Percentiles rank a stretch among this genome's conserved stretches.
Conservation (phyloP, 179 eudicot genomes). For the Heliamphora pulchella region DNA sequence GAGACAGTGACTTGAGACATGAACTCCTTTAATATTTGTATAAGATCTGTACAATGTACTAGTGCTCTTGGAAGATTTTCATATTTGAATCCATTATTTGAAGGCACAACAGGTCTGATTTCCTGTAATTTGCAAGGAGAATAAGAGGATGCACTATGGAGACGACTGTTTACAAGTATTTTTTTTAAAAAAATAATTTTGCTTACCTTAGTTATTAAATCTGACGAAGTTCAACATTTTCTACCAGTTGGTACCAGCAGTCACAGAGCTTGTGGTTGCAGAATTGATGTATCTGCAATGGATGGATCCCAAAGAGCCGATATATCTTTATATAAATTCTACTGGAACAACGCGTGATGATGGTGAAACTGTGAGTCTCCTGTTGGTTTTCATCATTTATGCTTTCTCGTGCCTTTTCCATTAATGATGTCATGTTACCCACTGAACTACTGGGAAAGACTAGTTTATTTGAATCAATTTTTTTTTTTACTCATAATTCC, state of each 20-base stretch:
- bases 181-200: not conserved
- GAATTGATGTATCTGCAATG: conserved; percentile 81
- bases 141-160: not conserved
- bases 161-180: not conserved
- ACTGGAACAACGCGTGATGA: conserved; percentile 84
- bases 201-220: not conserved
- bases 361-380: conserved; percentile 74
- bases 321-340: conserved; percentile 77
- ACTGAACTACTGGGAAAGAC: too few species aligned
- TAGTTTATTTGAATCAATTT: too few species aligned
- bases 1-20: not conserved
- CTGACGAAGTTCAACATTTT: not conserved
- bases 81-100: not conserved
- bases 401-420: not conserved
- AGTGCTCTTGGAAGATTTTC: not conserved
- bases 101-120: not conserved
- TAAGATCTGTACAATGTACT: not conserved
- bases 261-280: conserved; percentile 80
- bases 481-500: too few species aligned
- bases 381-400: not conserved
- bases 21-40: not conserved
- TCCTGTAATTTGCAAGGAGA: not conserved
- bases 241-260: conserved; percentile 77
- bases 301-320: conserved; percentile 77
- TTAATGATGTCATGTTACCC: not conserved